A percentile compares a stretch with the other conserved stretches of the same genome.
Conservation (phyloP, 2,329 filamentous ascomycete genomes). For the Phialophora chinensis region DNA sequence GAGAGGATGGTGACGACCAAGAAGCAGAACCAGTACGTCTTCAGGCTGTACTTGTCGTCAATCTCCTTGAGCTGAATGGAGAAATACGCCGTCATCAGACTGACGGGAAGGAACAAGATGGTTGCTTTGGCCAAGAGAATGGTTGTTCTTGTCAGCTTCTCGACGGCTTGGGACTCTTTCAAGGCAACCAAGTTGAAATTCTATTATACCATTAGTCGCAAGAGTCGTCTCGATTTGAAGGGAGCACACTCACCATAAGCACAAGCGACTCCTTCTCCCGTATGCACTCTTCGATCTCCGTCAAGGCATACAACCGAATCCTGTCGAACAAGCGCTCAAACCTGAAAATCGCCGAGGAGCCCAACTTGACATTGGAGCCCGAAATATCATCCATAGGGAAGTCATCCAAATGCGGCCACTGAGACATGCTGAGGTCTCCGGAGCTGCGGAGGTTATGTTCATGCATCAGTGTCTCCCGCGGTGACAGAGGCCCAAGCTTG, state of each 20-base stretch:
- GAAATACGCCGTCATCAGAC: slow-evolving; percentile 76
- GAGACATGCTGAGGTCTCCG: slow-evolving; percentile 8
- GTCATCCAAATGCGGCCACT: slow-evolving; percentile 14
- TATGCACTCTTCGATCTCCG: slow-evolving; percentile 68
- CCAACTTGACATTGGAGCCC: slow-evolving; percentile 46
- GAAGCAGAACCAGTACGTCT: slow-evolving; percentile 72
- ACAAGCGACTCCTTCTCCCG: slow-evolving; percentile 74
- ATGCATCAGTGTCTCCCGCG: slow-evolving; percentile 2
- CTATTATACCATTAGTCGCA: slow-evolving; percentile 47
- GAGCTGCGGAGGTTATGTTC: background rate
- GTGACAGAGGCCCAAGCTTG: slow-evolving; percentile 4
- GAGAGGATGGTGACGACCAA: slow-evolving; percentile 66
- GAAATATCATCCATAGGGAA: slow-evolving; percentile 22
- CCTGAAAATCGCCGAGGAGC: slow-evolving; percentile 59
- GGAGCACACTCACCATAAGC: slow-evolving; percentile 60
- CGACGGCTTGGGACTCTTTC: slow-evolving; percentile 74
- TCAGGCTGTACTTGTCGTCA: slow-evolving; percentile 62
- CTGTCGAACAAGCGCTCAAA: slow-evolving; percentile 67
- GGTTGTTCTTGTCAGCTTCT: slow-evolving; percentile 72
- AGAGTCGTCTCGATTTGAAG: background rate
- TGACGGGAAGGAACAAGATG: slow-evolving; percentile 76
- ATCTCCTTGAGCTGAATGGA: slow-evolving; percentile 67
- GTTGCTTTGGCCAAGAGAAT: slow-evolving; percentile 76
- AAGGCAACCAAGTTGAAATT: slow-evolving; percentile 80
- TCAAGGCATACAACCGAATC: slow-evolving; percentile 66